Conservation (phyloP, 140 eudicot species). For the Ambrosia hybrid region DNA sequence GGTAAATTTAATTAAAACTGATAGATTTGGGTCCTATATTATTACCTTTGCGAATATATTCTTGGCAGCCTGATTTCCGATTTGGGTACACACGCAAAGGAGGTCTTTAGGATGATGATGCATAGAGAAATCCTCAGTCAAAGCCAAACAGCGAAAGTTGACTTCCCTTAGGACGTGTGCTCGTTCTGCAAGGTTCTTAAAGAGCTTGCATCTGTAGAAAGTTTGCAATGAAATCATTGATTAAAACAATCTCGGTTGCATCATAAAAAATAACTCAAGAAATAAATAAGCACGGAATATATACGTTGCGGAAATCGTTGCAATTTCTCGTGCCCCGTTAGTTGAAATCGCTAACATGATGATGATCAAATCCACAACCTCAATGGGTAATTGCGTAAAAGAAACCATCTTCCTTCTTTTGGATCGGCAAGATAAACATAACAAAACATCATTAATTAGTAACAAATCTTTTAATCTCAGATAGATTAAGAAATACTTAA, state of each 20-base stretch:
- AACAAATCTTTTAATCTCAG: constrained; percentile 2
- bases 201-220: constrained; percentile 23
- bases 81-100: constrained; percentile 10
- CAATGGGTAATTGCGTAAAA: constrained; percentile 14
- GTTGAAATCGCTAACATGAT: constrained; percentile 12
- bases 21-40: not conserved
- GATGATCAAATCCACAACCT: constrained; percentile 17
- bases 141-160: constrained; percentile 15
- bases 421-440: constrained; percentile 1
- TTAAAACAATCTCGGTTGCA: constrained; percentile 16
- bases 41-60: constrained; percentile 6
- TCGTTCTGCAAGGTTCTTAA: not conserved
- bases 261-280: not conserved
- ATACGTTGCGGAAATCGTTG: constrained; percentile 21
- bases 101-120: constrained; percentile 12
- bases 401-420: constrained; percentile 26
- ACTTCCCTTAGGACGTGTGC: constrained; percentile 9
- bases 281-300: not conserved
- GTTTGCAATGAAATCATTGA: constrained; percentile 7
- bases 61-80: constrained; percentile 1
- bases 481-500: constrained; percentile 5
- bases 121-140: not conserved
- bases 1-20: not conserved
- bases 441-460: constrained; percentile 1
- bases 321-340: constrained; percentile 24